phyloP scores from a whole-genome alignment of 75 land plant genomes.

The Adiantum capillusveneris region DNA sequence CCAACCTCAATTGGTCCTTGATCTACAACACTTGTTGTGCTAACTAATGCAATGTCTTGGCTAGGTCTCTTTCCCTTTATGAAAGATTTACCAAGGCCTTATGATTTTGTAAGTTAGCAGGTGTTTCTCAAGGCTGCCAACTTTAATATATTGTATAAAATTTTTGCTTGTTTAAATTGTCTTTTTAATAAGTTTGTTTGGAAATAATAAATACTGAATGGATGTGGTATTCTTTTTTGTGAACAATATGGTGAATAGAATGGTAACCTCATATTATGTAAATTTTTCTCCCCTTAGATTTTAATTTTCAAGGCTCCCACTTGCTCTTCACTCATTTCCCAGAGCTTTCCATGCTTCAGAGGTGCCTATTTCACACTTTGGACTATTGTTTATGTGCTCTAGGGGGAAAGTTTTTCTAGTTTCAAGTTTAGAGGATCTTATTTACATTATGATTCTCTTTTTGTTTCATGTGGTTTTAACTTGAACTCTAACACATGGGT shows the following conservation, averaged over 20 bases:
- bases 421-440: too few species aligned
- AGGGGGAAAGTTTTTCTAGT: too few species aligned
- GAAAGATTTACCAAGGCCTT: not conserved
- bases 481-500: too few species aligned
- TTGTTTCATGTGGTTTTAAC: too few species aligned
- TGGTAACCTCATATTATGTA: too few species aligned
- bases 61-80: slow-evolving; percentile 50
- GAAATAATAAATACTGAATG: slow-evolving; percentile 25
- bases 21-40: too few species aligned
- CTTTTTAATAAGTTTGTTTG: not conserved
- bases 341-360: slow-evolving; percentile 75
- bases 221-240: slow-evolving; percentile 9
- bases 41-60: slow-evolving; percentile 89
- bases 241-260: slow-evolving; percentile 15
- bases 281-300: too few species aligned
- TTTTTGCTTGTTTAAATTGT: too few species aligned
- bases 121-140: too few species aligned
- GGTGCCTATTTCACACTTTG: slow-evolving; percentile 70
- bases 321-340: slow-evolving; percentile 1
- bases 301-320: not conserved
- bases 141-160: too few species aligned
- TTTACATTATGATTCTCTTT: too few species aligned
- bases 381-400: slow-evolving; percentile 58
- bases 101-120: not conserved
- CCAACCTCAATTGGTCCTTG: too few species aligned